phyloP scores from a whole-genome alignment of 768 basidiomycete species.

The button mushroom (Agaricus bisporus) region DNA sequence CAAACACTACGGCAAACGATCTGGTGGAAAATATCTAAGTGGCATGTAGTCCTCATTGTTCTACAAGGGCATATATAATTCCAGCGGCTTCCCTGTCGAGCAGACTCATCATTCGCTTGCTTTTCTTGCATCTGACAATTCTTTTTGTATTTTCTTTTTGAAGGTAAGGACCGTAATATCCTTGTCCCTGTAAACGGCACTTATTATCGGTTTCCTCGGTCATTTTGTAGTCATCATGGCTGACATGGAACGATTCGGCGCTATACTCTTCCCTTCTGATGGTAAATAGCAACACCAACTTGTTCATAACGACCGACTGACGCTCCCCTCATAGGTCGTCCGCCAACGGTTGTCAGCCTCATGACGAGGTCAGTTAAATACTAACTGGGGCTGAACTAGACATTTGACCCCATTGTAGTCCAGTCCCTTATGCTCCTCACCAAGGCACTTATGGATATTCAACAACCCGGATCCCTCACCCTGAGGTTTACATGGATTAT shows the following conservation, averaged over 20 bases:
- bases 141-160: neutral
- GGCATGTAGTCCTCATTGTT: conserved; percentile 12
- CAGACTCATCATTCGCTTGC: neutral
- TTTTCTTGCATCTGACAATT: neutral
- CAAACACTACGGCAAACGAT: neutral
- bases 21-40: neutral
- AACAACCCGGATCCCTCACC: conserved; percentile 68
- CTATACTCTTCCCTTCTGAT: conserved; percentile 75
- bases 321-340: conserved; percentile 38
- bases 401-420: conserved; percentile 22
- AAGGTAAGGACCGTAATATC: neutral
- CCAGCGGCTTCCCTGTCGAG: neutral
- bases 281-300: conserved; percentile 24
- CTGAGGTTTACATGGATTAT: conserved; percentile 82
- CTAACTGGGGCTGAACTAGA: neutral
- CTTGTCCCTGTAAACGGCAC: too few species aligned
- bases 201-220: conserved; percentile 3
- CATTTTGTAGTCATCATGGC: conserved; percentile 42
- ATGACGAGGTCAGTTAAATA: conserved; percentile 55
- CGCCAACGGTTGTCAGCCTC: conserved; percentile 65
- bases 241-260: conserved; percentile 55
- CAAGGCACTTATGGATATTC: conserved; percentile 38
- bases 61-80: conserved; percentile 2
- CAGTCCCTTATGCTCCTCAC: conserved; percentile 34
- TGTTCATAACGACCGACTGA: neutral